Evolutionary conservation across 1,284 basidiomycete species (phyloP).

Genomic region (Puccinia sorghi): DNA sequence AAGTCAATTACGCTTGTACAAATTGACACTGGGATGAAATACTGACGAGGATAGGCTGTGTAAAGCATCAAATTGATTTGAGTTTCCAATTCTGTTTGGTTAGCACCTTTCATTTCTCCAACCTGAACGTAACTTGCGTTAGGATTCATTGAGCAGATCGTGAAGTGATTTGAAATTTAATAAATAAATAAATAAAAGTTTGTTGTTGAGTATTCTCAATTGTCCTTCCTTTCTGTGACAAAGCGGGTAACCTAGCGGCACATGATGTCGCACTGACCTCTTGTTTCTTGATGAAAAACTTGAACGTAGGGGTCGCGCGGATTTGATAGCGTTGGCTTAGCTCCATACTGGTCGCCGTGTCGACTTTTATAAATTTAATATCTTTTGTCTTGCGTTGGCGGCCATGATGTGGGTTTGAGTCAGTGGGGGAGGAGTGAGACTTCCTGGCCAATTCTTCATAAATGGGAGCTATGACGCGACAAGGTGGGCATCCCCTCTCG

Average conservation of each 20-base stretch:
- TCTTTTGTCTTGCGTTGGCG: constrained; percentile 44
- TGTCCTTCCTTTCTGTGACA: constrained; percentile 26
- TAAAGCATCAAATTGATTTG: constrained; percentile 55
- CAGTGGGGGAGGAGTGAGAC: constrained; percentile 50
- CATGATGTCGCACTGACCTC: constrained; percentile 32
- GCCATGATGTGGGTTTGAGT: constrained; percentile 12
- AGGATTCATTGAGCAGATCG: neutral
- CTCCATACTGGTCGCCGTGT: constrained; percentile 54
- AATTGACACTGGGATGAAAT: neutral
- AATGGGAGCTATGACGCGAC: constrained; percentile 56
- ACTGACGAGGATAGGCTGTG: constrained; percentile 54
- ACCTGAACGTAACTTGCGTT: constrained; percentile 28
- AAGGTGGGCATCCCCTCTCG: constrained; percentile 56
- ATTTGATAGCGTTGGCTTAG: constrained; percentile 52
- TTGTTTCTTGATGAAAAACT: constrained; percentile 54
- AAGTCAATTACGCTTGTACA: neutral
- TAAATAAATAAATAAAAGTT: neutral
- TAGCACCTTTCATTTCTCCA: constrained; percentile 56
- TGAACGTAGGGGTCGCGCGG: constrained; percentile 57
- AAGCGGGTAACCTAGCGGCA: neutral
- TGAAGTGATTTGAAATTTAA: neutral
- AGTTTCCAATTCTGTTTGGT: constrained; percentile 55
- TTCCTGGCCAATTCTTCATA: constrained; percentile 56
- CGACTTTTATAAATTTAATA: constrained; percentile 56
- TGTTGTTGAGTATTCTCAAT: neutral